These are phyloP conservation scores for Melocanna baccifera DNA, from an alignment of 176 grass and related monocot genomes.

Conservation along the genomic window DNA sequence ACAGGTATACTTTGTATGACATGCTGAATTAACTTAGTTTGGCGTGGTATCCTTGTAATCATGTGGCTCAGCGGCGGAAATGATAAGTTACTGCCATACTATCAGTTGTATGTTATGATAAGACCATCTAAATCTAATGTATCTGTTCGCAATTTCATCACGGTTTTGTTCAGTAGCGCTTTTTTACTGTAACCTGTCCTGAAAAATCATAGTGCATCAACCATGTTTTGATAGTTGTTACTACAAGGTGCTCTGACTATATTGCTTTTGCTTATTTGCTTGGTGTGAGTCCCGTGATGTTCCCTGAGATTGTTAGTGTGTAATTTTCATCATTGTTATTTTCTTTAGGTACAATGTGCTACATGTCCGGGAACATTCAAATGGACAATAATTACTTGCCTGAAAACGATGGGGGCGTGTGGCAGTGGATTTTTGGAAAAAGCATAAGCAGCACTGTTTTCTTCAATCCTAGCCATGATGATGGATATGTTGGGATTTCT, in stretches of 20 bases:
- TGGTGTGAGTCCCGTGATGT: not conserved
- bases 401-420: constrained; percentile 81
- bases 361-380: constrained; percentile 83
- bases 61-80: not conserved
- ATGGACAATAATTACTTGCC: constrained; percentile 83
- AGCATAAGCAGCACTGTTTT: constrained; percentile 65
- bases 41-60: constrained; percentile 4
- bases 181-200: not conserved
- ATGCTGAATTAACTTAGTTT: not conserved
- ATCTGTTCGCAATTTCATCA: not conserved
- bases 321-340: not conserved
- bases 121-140: not conserved
- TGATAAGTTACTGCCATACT: not conserved
- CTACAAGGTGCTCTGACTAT: not conserved
- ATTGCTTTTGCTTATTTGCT: not conserved
- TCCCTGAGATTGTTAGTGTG: not conserved
- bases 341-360: constrained; percentile 73
- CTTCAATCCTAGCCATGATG: constrained; percentile 63
- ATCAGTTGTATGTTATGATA: not conserved
- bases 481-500: constrained; percentile 92
- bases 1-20: not conserved
- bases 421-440: constrained; percentile 98
- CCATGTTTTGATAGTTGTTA: not conserved
- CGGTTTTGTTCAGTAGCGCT: not conserved
- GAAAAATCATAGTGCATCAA: not conserved